Evolutionary conservation across 257 asterid species (phyloP), one percentile per base, ranked within the genome.

Genomic region (Solanum rostratum): DNA sequence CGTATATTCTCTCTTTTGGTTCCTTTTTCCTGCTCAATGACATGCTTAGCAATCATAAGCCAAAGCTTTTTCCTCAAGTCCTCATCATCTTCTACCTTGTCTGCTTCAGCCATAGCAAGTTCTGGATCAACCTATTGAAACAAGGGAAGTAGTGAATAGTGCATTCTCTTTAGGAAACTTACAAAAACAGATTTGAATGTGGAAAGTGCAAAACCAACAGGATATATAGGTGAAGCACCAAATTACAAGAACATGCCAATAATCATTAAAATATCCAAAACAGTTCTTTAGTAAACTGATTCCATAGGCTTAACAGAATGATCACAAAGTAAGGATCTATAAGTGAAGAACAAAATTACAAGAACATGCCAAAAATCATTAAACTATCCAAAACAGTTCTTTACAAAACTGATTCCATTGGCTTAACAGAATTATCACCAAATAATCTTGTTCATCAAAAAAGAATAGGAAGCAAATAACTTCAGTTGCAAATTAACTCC

Each of bases 91-190:
- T 97, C 99, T 81, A 97, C 98, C 88, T 94, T 97, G 89, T 97
- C 98, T 53, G 98, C 98, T 91, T 97, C 99, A 76, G 99, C 99
- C 99, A 92, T 97, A 22, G 99, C 99, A 79, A 97, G 96, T 92
- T 95, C 99, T 39, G 94, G 94, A 92, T 97, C 98, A 71, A 97
- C 98, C 99, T 96, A 80, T 60, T 78, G 65, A 82, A 88, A 57
- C 60, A 27, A 50, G 60, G 46, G 27, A 49, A 29, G 43, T 78
- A 49, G 82, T 78, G 63, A 78, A 78, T 50, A 18, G 63, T 78
- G 63, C 16, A 12, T 27, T 78, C 82, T 78, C 63, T 39, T 13
- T 29, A 18, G 16, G 63, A 78, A 18, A 78, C 29, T 50, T 78
- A 50, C 16, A 45, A 16, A 78, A 27, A 78, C 2, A 19, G 3